Percentiles rank a stretch among this genome's conserved stretches.
Evolutionary conservation across 1,139 yeast genomes (phyloP).

Genomic region (Debaryomycetaceae sp.): DNA sequence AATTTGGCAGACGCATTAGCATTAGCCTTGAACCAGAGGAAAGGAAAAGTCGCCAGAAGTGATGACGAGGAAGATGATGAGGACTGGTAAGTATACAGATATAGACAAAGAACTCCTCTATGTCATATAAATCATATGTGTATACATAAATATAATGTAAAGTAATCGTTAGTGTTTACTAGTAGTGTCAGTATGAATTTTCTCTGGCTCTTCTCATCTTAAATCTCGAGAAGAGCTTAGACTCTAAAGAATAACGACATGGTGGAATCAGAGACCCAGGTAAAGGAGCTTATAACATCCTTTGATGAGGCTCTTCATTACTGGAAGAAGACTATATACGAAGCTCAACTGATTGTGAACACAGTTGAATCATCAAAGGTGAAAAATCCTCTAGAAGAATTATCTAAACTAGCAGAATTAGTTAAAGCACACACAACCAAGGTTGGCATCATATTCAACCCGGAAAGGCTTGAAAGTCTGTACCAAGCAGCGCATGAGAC

Average conservation of each 20-base stretch:
- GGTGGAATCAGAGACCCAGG: conserved; percentile 18
- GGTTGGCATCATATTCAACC: conserved; percentile 71
- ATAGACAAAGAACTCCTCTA: neutral
- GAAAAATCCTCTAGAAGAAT: conserved; percentile 50
- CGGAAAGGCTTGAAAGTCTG: conserved; percentile 40
- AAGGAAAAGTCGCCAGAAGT: conserved; percentile 76
- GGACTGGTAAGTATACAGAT: conserved; percentile 19
- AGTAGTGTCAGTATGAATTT: neutral
- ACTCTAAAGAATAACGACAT: conserved; percentile 3
- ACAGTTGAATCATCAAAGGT: conserved; percentile 34
- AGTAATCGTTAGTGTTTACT: neutral
- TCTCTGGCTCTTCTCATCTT: neutral
- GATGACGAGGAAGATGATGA: conserved; percentile 82
- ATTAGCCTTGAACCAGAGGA: conserved; percentile 78
- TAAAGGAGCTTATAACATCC: conserved; percentile 26
- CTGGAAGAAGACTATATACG: conserved; percentile 23
- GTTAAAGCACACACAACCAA: conserved; percentile 79
- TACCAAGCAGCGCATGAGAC: conserved; percentile 54
- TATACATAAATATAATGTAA: neutral
- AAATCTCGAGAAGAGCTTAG: neutral
- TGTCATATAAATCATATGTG: neutral
- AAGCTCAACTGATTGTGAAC: conserved; percentile 5
- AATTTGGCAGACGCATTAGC: conserved; percentile 84
- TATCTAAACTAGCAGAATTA: conserved; percentile 54
- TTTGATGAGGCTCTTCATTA: conserved; percentile 33